Evolutionary conservation across 768 basidiomycete genomes (phyloP), one percentile per base, ranked within the genome.

Genomic region (Trametes elegans): DNA sequence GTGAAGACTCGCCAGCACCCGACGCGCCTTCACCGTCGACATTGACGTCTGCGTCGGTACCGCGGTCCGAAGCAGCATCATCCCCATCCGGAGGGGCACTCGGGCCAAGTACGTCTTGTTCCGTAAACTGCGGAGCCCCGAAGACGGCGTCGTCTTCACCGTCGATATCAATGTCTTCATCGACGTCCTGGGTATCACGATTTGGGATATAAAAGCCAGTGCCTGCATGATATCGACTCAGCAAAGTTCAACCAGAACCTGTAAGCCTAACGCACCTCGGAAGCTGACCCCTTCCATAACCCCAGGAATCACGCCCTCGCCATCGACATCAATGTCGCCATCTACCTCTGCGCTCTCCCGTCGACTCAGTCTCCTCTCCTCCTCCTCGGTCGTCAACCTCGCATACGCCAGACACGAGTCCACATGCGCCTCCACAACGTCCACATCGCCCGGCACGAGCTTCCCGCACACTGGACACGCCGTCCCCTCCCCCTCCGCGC

Each of bases 81-180:
- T 31, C 51, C 3, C 40, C 43, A 18, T 28, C 26, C 11, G 24
- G 45, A 2, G 35, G 45, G 0, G 27, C 46, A 31, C 63, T 36
- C 70, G 66, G 43, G 16, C 72, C 73, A 11, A 88, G 69, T 29
- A 91, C 73, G 62, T 92, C 90, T 3, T 76, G 76, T 67, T 91
- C 89, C 9, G 83, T 85, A 66, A 93, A 93, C 64, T 93, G 90
- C 0, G 79, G 76, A 16, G 80, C 79, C 1, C 90, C 90, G 63
- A 82, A 93, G 1, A 77, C 62, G 3, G 66, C 78, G 50, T 83
- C 77, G 64, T 90, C 89, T 51, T 88, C 87, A 3, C 90, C 89
- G 53, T 90, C 90, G 9, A 91, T 74, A 53, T 93, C 90, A 9
- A 92, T 75, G 41, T 90, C 90, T 16, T 87, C 89, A 27, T 93